A percentile compares a stretch with the other conserved stretches of the same genome.
phyloP scores from a whole-genome alignment of 345 rosid genomes.

The Aethionema arabicum region DNA sequence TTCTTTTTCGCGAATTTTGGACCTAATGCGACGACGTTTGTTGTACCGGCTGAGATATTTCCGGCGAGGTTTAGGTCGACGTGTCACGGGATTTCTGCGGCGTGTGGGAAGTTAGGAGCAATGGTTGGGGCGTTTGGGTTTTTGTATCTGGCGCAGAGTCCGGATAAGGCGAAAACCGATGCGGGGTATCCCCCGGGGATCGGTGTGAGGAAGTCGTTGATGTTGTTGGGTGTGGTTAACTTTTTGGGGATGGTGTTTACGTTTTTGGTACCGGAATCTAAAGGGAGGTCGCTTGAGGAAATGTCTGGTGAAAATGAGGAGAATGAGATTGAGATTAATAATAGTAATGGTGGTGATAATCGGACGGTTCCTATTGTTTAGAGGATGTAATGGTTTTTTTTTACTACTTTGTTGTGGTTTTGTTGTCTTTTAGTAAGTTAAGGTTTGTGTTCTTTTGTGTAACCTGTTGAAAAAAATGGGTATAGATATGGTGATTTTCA shows the following conservation, averaged over 20 bases:
- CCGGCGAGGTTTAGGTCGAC: constrained; percentile 84
- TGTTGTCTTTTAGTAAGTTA: neutral
- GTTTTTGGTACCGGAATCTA: constrained; percentile 41
- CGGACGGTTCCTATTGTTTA: constrained; percentile 37
- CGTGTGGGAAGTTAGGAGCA: constrained; percentile 76
- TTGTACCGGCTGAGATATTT: constrained; percentile 87
- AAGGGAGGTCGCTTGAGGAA: constrained; percentile 39
- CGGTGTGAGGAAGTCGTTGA: constrained; percentile 68
- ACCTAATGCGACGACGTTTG: constrained; percentile 84
- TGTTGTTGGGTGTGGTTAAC: constrained; percentile 60
- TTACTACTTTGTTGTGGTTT: neutral
- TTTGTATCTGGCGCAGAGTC: constrained; percentile 50
- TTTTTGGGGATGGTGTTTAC: constrained; percentile 41
- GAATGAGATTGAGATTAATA: constrained; percentile 24
- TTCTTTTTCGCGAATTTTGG: constrained; percentile 92
- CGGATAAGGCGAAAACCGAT: constrained; percentile 64
- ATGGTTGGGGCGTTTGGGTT: constrained; percentile 83
- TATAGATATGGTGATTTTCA: neutral
- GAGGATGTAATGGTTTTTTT: neutral
- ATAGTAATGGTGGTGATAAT: constrained; percentile 9
- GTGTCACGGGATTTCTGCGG: constrained; percentile 79
- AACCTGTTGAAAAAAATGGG: neutral
- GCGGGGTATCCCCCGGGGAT: constrained; percentile 89
- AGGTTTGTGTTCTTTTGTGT: neutral
- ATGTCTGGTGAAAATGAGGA: constrained; percentile 40